These are phyloP conservation scores for Aureobasidium vineae DNA, from an alignment of 2,329 filamentous ascomycete genomes.

Conservation along the genomic window DNA sequence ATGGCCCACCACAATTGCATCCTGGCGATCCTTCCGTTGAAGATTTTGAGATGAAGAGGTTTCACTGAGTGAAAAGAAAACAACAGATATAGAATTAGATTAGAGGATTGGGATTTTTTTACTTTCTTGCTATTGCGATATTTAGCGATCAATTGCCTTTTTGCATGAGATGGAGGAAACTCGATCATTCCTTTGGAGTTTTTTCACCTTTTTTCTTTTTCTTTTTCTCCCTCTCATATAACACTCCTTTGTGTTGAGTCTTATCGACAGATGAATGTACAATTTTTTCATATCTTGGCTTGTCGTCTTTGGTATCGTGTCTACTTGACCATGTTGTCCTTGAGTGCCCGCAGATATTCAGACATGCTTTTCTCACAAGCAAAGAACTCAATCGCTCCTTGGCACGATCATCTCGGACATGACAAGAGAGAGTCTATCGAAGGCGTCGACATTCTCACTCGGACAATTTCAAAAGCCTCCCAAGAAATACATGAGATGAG, in stretches of 20 bases:
- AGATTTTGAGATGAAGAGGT: constrained; percentile 28
- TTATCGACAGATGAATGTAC: not conserved
- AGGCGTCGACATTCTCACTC: too few species aligned
- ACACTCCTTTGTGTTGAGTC: not conserved
- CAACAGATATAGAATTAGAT: not conserved
- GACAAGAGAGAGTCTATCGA: too few species aligned
- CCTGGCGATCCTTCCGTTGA: constrained; percentile 21
- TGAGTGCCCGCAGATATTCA: too few species aligned
- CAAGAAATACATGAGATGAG: too few species aligned
- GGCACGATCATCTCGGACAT: too few species aligned
- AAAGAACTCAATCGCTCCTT: too few species aligned
- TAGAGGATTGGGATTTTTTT: not conserved
- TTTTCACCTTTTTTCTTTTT: not conserved
- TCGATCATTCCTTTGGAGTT: not conserved
- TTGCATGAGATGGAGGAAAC: not conserved
- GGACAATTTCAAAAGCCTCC: too few species aligned
- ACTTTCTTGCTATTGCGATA: not conserved
- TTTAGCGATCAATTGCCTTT: not conserved
- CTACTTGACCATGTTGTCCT: too few species aligned
- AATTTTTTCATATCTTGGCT: not conserved
- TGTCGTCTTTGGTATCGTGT: not conserved
- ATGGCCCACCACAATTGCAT: constrained; percentile 3
- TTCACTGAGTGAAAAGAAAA: not conserved
- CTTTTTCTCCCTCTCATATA: not conserved
- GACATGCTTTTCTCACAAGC: too few species aligned